Percentiles rank a stretch among this genome's conserved stretches.
Conservation (phyloP, 805 yeast genomes). For the Starmerella powellii region DNA sequence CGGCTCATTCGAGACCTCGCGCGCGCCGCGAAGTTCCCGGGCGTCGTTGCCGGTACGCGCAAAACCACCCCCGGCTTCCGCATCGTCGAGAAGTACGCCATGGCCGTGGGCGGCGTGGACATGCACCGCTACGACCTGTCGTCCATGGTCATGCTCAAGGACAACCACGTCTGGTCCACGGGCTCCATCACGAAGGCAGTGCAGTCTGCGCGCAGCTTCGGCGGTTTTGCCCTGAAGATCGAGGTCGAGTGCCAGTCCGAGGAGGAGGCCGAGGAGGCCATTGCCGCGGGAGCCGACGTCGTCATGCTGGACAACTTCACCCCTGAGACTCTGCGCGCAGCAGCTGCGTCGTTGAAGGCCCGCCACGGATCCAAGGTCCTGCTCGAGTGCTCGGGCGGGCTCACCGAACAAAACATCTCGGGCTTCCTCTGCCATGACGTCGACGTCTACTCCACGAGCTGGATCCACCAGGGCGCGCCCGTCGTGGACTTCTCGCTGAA, state of each 20-base stretch:
- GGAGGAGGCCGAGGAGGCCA: conserved; percentile 82
- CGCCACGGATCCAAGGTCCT: conserved; percentile 46
- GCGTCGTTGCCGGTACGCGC: conserved; percentile 88
- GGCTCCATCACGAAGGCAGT: conserved; percentile 88
- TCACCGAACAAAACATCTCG: conserved; percentile 54
- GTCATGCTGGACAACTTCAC: conserved; percentile 86
- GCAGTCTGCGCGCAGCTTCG: conserved; percentile 56
- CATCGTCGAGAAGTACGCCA: conserved; percentile 77
- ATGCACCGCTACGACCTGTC: conserved; percentile 84
- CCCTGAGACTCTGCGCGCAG: conserved; percentile 50
- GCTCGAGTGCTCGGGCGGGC: conserved; percentile 87
- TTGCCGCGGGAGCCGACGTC: conserved; percentile 88
- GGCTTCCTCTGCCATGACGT: conserved; percentile 62
- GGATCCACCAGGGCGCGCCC: conserved; percentile 83
- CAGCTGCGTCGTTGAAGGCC: conserved; percentile 50
- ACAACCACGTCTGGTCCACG: conserved; percentile 83
- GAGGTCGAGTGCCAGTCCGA: conserved; percentile 87
- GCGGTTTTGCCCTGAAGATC: conserved; percentile 80
- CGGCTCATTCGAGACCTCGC: conserved; percentile 48
- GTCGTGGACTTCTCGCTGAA: conserved; percentile 77
- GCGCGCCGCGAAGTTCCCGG: conserved; percentile 54
- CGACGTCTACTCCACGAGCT: conserved; percentile 82
- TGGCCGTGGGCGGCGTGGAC: conserved; percentile 92
- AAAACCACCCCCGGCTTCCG: conserved; percentile 96
- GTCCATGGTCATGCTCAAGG: conserved; percentile 92